Base-by-base conservation (phyloP, 768 basidiomycete species). In the Pulveroboletus sp. region DNA sequence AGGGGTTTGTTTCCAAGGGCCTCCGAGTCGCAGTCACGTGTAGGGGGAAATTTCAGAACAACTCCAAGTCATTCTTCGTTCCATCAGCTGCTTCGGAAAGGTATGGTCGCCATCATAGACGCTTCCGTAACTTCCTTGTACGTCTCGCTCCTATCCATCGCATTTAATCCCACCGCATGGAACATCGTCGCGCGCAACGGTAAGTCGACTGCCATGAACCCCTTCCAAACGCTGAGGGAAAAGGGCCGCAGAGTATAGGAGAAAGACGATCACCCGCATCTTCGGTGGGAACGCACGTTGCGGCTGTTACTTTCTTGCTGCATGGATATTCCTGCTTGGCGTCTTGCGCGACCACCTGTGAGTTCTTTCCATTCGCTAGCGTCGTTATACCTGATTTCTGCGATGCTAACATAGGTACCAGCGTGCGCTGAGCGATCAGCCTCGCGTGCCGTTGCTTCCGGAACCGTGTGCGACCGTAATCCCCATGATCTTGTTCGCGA, bases 81-180 rank as follows among this genome's bases (percentile, higher is more conserved):
- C 17, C 47, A 23, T 24, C 48, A 2, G n/a, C n/a, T n/a, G 7
- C 26, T 22, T 19, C 11, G 24, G 6, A 22, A 22, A 10, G 13
- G 10, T 12, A 65, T 66, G 60, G 60, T 65, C 60, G 49, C 64
- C 40, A 29, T 68, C 37, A 53, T 95, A 3, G 84, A 95, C 70
- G 62, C 77, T 24, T 79, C 74, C 26, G 78, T 90, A 59, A 63
- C 70, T 6, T 89, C 89, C 19, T 65, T 97, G 34, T 77, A 76
- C 60, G 45, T 88, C 16, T 81, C 82, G 0, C 53, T 93, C n/a
- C 68, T 78, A 5, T 68, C 86, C 50, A 89, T 95, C 42, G 63
- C 81, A 2, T 97, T 97, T 74, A 97, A 97, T 61, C 95, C 95
- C 0, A 83, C 84, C 1, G 93, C 86, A 50, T 99, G 95, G 95